Evolutionary conservation across 192 early-diverging fungal species (phyloP).

Genomic region (Coemansia guatemalensis): DNA sequence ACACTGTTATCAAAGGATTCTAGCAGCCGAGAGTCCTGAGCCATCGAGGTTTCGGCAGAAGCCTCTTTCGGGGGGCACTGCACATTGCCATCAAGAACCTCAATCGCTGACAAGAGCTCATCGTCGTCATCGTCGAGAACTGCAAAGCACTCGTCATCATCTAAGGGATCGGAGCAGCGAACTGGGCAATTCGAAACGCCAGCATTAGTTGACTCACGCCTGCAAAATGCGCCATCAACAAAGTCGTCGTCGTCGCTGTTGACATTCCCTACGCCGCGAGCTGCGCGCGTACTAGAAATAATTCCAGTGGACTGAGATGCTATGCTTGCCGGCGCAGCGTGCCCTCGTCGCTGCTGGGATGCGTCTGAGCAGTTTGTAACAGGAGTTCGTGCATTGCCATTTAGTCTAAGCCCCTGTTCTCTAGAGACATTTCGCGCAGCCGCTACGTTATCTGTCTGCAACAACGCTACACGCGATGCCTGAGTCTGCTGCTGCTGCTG

Average conservation of each 20-base stretch:
- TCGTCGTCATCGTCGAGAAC: slow-evolving; percentile 22
- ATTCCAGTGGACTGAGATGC: not conserved
- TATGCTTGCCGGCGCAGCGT: not conserved
- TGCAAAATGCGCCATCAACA: slow-evolving; percentile 9
- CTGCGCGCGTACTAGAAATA: not conserved
- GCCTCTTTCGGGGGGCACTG: not conserved
- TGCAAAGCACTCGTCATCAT: slow-evolving; percentile 9
- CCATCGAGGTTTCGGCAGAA: not conserved
- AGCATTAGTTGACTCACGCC: not conserved
- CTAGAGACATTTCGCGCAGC: not conserved
- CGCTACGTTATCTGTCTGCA: not conserved
- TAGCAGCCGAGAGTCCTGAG: not conserved
- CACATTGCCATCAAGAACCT: slow-evolving; percentile 27
- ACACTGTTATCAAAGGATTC: slow-evolving; percentile 14
- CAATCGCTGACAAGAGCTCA: slow-evolving; percentile 24
- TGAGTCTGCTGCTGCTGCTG: slow-evolving; percentile 6
- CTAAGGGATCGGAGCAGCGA: not conserved
- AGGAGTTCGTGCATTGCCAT: not conserved
- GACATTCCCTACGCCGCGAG: not conserved
- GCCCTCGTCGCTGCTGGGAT: not conserved
- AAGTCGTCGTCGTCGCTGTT: slow-evolving; percentile 34
- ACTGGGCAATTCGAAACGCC: not conserved
- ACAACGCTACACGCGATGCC: not conserved
- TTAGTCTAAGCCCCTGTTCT: no score
- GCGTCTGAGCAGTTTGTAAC: not conserved